These are phyloP conservation scores for Xylaria cubensis DNA, from an alignment of 495 filamentous ascomycete genomes.

Conservation along the genomic window DNA sequence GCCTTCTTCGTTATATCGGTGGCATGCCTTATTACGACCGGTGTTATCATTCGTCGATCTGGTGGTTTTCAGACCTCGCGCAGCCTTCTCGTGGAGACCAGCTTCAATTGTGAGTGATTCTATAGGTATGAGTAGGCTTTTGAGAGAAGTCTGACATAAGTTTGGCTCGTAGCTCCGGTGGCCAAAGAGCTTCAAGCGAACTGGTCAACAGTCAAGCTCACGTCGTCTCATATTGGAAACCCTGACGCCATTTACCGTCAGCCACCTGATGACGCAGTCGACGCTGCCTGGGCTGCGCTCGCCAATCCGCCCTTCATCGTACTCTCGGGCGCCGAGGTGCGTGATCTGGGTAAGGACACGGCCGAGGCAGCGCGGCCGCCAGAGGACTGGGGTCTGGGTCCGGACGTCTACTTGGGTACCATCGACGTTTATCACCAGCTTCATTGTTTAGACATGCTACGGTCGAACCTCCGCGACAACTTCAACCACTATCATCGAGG, in stretches of 20 bases:
- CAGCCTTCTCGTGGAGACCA: background rate
- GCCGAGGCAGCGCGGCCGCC: conserved; percentile 32
- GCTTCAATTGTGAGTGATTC: background rate
- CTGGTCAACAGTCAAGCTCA: background rate
- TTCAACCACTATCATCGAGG: conserved; percentile 23
- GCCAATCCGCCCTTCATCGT: conserved; percentile 20
- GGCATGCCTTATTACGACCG: background rate
- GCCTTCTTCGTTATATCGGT: background rate
- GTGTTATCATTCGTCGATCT: conserved; percentile 3
- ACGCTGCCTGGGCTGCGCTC: background rate
- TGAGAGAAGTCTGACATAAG: background rate
- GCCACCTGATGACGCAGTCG: background rate
- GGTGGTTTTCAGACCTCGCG: background rate
- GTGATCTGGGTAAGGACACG: conserved; percentile 39
- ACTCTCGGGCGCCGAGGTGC: conserved; percentile 32
- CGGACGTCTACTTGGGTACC: conserved; percentile 37
- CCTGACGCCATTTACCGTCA: conserved; percentile 1
- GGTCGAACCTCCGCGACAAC: conserved; percentile 19
- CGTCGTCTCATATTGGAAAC: background rate
- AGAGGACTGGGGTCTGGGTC: conserved; percentile 35
- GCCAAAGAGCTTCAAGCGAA: background rate
- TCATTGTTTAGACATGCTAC: conserved; percentile 28
- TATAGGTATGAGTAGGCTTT: background rate
- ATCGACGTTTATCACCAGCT: conserved; percentile 30
- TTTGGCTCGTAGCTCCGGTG: background rate